These are phyloP conservation scores for Backusella liffmaniae DNA, from an alignment of 192 early-diverging fungal species.

Conservation along the genomic window DNA sequence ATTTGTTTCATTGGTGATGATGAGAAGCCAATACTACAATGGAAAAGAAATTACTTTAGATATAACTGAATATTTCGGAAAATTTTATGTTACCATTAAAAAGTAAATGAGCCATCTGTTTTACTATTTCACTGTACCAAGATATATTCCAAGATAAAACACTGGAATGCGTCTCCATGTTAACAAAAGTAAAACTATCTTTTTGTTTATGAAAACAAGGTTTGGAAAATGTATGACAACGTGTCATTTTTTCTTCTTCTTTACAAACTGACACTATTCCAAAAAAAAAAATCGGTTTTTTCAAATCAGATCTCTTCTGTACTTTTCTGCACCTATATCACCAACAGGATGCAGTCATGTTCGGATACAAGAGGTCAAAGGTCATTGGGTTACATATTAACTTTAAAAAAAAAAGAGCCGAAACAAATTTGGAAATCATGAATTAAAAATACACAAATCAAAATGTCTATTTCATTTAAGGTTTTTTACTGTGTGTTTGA, in stretches of 20 bases:
- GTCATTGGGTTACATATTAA: neutral
- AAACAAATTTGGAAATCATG: neutral
- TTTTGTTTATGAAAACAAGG: no score
- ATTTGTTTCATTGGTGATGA: no score
- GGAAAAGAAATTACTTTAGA: no score
- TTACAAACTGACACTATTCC: neutral
- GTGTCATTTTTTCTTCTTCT: neutral
- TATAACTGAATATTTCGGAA: no score
- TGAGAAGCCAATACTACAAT: no score
- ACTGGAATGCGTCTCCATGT: neutral
- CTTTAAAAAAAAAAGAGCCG: neutral
- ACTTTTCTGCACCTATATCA: neutral
- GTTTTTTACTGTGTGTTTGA: neutral
- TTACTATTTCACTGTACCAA: neutral
- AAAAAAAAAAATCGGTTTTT: neutral
- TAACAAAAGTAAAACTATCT: no score
- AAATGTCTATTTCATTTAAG: neutral
- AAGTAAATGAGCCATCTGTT: no score
- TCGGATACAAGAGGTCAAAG: neutral
- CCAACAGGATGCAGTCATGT: neutral
- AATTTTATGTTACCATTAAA: no score
- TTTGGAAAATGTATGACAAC: neutral
- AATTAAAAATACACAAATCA: neutral
- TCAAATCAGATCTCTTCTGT: neutral
- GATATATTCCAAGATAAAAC: neutral